Evolutionary conservation across 2,329 filamentous ascomycete species (phyloP).

Genomic region (Fonsecaea nubica): DNA sequence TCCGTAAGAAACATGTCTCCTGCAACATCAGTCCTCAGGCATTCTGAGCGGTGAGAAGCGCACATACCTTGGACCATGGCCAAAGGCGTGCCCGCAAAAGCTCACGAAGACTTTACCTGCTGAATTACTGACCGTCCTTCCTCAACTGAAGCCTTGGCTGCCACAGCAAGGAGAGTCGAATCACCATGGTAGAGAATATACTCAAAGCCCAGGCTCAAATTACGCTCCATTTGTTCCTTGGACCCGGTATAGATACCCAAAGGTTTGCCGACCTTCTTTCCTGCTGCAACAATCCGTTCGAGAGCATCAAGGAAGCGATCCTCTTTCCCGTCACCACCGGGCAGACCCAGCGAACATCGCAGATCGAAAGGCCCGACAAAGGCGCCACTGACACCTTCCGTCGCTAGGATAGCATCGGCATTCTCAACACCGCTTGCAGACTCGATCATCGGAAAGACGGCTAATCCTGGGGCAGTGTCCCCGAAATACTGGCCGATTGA

Average conservation of each 20-base stretch:
- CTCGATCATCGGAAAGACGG: conserved; percentile 3
- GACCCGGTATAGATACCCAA: neutral
- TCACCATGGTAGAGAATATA: conserved; percentile 4
- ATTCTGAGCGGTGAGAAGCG: too few relatives aligned
- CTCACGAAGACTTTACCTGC: neutral
- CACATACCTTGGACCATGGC: too few relatives aligned
- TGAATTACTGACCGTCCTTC: neutral
- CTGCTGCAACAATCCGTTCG: neutral
- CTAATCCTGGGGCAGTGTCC: neutral
- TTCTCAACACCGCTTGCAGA: neutral
- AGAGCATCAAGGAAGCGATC: conserved; percentile 1
- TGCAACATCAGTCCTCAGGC: too few relatives aligned
- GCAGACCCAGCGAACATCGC: conserved; percentile 3
- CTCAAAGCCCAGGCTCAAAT: conserved; percentile 4
- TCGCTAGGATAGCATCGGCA: neutral
- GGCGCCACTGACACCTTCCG: conserved; percentile 1
- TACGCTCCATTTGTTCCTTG: conserved; percentile 2
- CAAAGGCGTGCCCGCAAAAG: neutral
- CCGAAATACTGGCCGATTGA: neutral
- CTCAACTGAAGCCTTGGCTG: neutral
- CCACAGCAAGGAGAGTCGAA: neutral
- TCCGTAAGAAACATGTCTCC: too few relatives aligned
- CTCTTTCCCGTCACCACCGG: conserved; percentile 1
- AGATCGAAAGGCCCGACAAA: conserved; percentile 4
- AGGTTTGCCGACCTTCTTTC: neutral